Evolutionary conservation across 169 alveolate genomes (phyloP).

Genomic region (Cryptosporidium ryanae): DNA sequence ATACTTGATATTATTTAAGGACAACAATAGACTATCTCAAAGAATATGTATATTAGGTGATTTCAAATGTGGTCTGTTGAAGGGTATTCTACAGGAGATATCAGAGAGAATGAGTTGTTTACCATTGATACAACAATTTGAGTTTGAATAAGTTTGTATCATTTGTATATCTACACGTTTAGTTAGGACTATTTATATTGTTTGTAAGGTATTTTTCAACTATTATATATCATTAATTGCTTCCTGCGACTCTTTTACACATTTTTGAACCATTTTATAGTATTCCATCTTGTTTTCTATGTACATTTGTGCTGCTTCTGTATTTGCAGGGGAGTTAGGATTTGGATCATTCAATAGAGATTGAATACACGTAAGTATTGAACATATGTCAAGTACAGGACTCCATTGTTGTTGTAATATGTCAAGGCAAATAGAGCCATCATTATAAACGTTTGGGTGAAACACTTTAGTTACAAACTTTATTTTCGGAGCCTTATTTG

Average conservation of each 20-base stretch:
- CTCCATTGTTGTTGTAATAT: constrained; percentile 88
- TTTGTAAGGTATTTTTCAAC: too few relatives aligned
- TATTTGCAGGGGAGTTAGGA: constrained; percentile 89
- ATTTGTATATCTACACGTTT: not conserved
- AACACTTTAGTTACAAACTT: constrained; percentile 83
- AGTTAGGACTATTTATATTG: too few relatives aligned
- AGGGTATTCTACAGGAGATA: constrained; percentile 16
- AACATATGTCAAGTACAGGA: constrained; percentile 87
- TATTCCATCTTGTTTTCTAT: constrained; percentile 83
- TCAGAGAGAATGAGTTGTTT: constrained; percentile 24
- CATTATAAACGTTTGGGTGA: constrained; percentile 88
- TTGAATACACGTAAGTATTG: constrained; percentile 87
- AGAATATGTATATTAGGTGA: constrained; percentile 10
- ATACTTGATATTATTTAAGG: constrained; percentile 2
- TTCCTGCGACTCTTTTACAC: constrained; percentile 80
- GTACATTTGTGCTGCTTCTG: constrained; percentile 88
- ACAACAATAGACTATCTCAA: constrained; percentile 11
- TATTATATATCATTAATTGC: constrained; percentile 1
- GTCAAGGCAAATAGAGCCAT: constrained; percentile 87
- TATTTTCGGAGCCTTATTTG: constrained; percentile 86
- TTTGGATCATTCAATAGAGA: constrained; percentile 87
- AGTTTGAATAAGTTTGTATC: constrained; percentile 11
- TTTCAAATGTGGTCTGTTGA: constrained; percentile 4
- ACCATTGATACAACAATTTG: constrained; percentile 45
- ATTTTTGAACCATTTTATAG: constrained; percentile 84